Percentiles rank a stretch among this genome's conserved stretches.
Evolutionary conservation across 106 monocot species (phyloP).

Genomic region (Phalaenopsis equestris): DNA sequence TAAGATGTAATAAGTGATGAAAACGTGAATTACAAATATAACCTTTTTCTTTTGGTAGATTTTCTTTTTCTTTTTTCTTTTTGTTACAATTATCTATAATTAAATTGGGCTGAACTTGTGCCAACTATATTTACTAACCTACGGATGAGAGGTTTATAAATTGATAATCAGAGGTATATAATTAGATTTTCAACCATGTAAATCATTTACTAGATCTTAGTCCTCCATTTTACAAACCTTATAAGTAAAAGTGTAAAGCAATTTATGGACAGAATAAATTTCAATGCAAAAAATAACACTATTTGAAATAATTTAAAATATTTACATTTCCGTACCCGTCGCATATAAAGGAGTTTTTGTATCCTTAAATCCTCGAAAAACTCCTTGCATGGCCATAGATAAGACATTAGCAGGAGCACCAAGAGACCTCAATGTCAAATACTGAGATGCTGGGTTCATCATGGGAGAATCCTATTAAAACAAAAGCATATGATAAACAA

Average conservation of each 20-base stretch:
- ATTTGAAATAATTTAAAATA: neutral
- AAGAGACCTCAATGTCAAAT: conserved; percentile 60
- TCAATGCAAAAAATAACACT: neutral
- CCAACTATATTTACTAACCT: neutral
- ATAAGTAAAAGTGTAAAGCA: neutral
- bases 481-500: conserved; percentile 4
- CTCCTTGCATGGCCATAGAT: conserved; percentile 77
- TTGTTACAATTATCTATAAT: no score
- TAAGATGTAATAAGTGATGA: neutral
- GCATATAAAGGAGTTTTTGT: conserved; percentile 78
- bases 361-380: conserved; percentile 70
- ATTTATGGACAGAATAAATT: neutral
- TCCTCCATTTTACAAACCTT: neutral
- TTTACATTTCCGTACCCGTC: conserved; percentile 35
- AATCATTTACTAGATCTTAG: no score
- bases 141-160: no score
- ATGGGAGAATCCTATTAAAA: conserved; percentile 46
- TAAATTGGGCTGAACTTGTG: neutral
- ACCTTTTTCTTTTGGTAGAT: no score
- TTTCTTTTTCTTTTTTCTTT: no score
- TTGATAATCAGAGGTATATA: no score
- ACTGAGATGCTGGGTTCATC: conserved; percentile 54
- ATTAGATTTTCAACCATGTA: no score
- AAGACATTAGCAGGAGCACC: conserved; percentile 65
- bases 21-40: neutral